Percentiles rank a stretch among this genome's conserved stretches.
These are phyloP conservation scores for Hevea brasiliensis DNA, from an alignment of 345 rosid species.

Conservation along the genomic window DNA sequence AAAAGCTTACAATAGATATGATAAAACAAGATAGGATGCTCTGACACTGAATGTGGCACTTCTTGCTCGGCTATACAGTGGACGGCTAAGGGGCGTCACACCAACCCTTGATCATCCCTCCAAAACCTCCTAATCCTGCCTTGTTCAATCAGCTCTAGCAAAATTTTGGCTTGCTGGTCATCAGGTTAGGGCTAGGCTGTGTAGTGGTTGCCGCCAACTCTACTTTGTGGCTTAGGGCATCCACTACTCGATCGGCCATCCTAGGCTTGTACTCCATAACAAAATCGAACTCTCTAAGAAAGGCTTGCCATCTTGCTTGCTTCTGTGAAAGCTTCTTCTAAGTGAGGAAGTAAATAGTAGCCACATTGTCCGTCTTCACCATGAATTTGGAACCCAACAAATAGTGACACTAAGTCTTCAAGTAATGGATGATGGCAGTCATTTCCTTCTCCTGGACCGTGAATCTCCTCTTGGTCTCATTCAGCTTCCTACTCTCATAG, in stretches of 20 bases:
- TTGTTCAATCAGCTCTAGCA: too few relatives aligned
- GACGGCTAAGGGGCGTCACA: too few relatives aligned
- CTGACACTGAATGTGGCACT: too few relatives aligned
- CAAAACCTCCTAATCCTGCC: too few relatives aligned
- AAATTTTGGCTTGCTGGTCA: not conserved
- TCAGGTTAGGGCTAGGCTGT: not conserved
- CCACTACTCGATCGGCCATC: not conserved
- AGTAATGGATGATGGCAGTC: not conserved
- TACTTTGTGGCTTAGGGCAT: too few relatives aligned
- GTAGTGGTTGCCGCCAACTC: not conserved
- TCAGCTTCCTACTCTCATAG: not conserved
- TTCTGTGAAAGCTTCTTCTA: not conserved
- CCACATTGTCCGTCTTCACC: too few relatives aligned
- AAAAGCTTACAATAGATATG: too few relatives aligned
- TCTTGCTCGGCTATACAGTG: too few relatives aligned
- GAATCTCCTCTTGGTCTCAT: not conserved
- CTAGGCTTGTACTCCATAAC: not conserved
- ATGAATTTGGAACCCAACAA: not conserved
- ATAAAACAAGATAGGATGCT: too few relatives aligned
- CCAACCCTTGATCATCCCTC: too few relatives aligned
- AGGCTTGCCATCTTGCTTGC: not conserved
- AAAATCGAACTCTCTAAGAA: not conserved
- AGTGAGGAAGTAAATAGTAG: not conserved
- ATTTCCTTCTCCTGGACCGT: conserved; percentile 3
- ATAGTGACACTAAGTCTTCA: not conserved